phyloP scores from a whole-genome alignment of 257 asterid genomes.

The Nyctanthes arbortristis region DNA sequence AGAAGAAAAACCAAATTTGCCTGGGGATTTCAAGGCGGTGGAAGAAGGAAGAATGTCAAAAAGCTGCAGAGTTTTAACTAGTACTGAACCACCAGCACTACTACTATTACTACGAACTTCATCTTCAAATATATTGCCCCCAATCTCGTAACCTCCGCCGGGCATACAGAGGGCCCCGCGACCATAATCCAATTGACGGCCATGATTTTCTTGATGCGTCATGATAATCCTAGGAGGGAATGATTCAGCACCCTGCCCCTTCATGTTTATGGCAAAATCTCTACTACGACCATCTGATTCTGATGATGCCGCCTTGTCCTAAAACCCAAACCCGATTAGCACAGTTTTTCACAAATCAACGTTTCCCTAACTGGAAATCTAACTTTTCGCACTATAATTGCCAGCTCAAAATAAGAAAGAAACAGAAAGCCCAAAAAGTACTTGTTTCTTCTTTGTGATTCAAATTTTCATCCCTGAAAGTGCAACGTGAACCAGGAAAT shows the following conservation, averaged over 20 bases:
- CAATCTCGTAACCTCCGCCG: constrained; percentile 60
- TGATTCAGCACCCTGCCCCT: constrained; percentile 22
- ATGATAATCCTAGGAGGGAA: constrained; percentile 22
- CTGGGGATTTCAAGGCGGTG: too few relatives aligned
- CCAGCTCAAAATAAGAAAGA: constrained; percentile 19
- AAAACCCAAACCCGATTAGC: constrained; percentile 18
- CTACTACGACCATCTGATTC: background rate
- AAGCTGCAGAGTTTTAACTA: too few relatives aligned
- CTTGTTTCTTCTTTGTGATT: constrained; percentile 1
- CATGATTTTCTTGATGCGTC: constrained; percentile 33
- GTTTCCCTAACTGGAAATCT: constrained; percentile 42
- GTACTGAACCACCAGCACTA: constrained; percentile 20
- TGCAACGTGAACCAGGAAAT: background rate
- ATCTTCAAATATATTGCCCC: constrained; percentile 28
- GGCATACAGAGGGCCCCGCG: constrained; percentile 39
- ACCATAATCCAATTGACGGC: constrained; percentile 37
- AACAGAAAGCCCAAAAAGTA: constrained; percentile 14
- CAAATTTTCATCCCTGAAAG: background rate
- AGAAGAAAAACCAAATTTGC: background rate
- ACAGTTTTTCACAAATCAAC: constrained; percentile 34
- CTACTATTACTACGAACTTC: constrained; percentile 19
- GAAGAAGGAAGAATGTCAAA: too few relatives aligned
- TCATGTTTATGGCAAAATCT: constrained; percentile 21
- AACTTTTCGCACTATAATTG: constrained; percentile 23
- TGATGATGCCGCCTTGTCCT: constrained; percentile 26